Percentiles rank a stretch among this genome's conserved stretches.
Evolutionary conservation across 2,329 filamentous ascomycete species (phyloP).

Genomic region (Orbilia quercus): DNA sequence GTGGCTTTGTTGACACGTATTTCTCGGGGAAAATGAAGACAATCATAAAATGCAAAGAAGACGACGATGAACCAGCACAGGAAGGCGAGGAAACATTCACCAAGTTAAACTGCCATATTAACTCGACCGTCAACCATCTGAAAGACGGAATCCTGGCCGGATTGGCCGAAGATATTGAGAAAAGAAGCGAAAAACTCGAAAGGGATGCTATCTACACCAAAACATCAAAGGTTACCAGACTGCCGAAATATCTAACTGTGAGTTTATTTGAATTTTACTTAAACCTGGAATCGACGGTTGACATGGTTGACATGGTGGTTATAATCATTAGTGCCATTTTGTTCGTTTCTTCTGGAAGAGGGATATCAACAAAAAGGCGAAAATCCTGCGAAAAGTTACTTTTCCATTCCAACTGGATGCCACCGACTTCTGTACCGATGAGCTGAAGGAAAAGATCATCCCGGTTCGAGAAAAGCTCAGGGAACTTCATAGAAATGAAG

Average conservation of each 20-base stretch:
- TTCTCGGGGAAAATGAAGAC: conserved; percentile 85
- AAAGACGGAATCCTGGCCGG: conserved; percentile 86
- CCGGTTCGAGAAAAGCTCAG: conserved; percentile 97
- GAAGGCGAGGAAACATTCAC: conserved; percentile 79
- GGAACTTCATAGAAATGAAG: conserved; percentile 92
- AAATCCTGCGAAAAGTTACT: conserved; percentile 98
- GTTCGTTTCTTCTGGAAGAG: conserved; percentile 98
- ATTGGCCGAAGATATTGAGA: conserved; percentile 89
- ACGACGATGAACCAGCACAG: conserved; percentile 73
- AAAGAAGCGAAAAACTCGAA: conserved; percentile 80
- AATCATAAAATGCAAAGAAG: conserved; percentile 83
- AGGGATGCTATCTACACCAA: conserved; percentile 89
- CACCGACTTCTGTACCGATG: conserved; percentile 94
- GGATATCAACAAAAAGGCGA: conserved; percentile 96
- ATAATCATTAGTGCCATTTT: conserved; percentile 72
- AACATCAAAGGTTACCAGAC: conserved; percentile 84
- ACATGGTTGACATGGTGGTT: not conserved
- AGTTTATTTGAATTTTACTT: conserved; percentile 13
- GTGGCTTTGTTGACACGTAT: conserved; percentile 88
- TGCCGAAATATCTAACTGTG: conserved; percentile 94
- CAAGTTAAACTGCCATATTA: conserved; percentile 97
- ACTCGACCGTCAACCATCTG: conserved; percentile 84
- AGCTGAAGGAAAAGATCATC: conserved; percentile 81
- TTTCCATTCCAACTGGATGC: conserved; percentile 94
- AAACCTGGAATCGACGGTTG: not conserved